Conservation (phyloP, 305 asterid species). For the Lippia alba region DNA sequence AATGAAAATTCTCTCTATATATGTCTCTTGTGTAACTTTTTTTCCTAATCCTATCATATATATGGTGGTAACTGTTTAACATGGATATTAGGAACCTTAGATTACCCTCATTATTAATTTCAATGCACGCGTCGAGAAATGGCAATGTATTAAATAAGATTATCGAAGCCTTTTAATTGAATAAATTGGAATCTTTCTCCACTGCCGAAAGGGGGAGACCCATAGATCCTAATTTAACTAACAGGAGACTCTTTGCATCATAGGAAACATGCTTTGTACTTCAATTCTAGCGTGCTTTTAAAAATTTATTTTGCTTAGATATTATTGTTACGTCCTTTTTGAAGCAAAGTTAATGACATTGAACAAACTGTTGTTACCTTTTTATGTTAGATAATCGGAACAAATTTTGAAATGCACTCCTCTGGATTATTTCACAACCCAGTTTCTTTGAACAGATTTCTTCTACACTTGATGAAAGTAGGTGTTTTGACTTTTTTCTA, state of each 20-base stretch:
- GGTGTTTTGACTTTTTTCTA: slow-evolving; percentile 2
- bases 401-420: neutral
- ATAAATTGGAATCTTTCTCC: neutral
- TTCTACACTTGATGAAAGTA: no score
- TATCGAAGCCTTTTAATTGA: slow-evolving; percentile 2
- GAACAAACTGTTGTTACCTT: neutral
- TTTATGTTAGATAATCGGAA: neutral
- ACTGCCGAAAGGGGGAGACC: no score
- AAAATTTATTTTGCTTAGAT: neutral
- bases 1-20: neutral
- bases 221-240: neutral
- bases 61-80: no score
- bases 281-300: slow-evolving; percentile 1
- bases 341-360: neutral
- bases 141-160: slow-evolving; percentile 10
- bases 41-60: no score
- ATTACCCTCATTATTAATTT: neutral
- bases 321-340: neutral
- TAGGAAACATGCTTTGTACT: neutral
- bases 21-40: neutral
- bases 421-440: neutral
- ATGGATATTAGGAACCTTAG: neutral
- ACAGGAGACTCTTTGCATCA: slow-evolving; percentile 1
- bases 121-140: neutral
- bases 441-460: neutral